Evolutionary conservation across 371 early-diverging fungal species (phyloP), one percentile per base, ranked within the genome.

Genomic region (Mortierella sp.): DNA sequence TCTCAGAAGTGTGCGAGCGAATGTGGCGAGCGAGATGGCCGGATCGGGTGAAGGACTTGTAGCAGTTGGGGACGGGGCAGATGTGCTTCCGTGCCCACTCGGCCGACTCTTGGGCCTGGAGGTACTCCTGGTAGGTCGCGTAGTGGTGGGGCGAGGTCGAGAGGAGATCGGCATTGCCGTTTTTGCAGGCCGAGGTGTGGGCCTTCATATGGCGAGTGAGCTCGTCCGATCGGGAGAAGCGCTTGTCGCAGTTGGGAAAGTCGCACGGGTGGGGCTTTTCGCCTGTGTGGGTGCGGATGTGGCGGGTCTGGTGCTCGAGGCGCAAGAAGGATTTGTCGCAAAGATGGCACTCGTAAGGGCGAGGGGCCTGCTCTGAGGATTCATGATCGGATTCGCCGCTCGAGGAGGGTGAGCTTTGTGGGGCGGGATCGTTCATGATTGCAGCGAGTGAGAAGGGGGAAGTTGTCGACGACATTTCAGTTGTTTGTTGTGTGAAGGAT

Each of bases 201-300:
- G 90, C 91, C 73, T 91, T 89, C 74, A 86, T 87, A 79, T 92
- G 93, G 45, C 92, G 88, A 13, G 92, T 91, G 39, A 93, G 76
- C 79, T 92, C 92, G 77, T 93, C 92, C 2, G 92, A 91, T 66
- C 95, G 90, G 40, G 94, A 92, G 85, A 96, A 96, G 22, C 91
- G 87, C 81, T 94, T 95, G 53, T 90, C 89, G 83, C 95, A 95
- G 52, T 90, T 90, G 64, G 90, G 86, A 71, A 90, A 90, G 39
- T 90, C 89, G 78, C 95, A 96, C 71, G 87, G 89, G 74, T 92
- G 94, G 13, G 96, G 96, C 76, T 92, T 93, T 80, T 96, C 96
- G 24, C 95, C 95, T 8, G 95, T 96, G 76, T 96, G 96, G 48
- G 94, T 95, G 71, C 94, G 89, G 71, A 94, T 92, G 77, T 96